phyloP scores from a whole-genome alignment of 148 eudicot genomes.

The Tetragonia tetragonoides region DNA sequence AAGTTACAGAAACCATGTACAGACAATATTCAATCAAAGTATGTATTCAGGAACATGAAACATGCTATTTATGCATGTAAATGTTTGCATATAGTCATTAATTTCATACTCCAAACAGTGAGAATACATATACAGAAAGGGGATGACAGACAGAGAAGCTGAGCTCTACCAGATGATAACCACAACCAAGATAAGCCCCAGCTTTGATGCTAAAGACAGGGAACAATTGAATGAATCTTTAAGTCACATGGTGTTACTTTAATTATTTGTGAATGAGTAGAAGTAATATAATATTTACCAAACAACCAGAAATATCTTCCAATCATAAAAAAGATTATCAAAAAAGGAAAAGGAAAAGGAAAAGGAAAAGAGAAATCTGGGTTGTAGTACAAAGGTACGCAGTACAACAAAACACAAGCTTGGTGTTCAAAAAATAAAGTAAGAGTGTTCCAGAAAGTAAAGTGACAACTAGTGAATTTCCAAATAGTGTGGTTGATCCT shows the following conservation, averaged over 20 bases:
- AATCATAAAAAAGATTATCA: too few species aligned
- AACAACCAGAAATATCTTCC: too few species aligned
- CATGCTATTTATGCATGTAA: too few species aligned
- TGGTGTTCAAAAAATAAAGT: background rate
- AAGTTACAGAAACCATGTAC: too few species aligned
- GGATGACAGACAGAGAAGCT: background rate
- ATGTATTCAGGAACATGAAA: too few species aligned
- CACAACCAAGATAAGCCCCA: background rate
- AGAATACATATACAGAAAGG: background rate
- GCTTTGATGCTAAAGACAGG: background rate
- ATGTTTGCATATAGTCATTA: too few species aligned
- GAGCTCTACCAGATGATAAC: background rate
- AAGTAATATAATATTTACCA: too few species aligned
- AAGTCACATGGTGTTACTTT: background rate
- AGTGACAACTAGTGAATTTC: background rate
- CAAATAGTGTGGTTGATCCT: slow-evolving; percentile 5
- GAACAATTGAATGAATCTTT: background rate
- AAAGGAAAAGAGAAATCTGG: background rate
- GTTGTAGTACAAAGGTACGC: background rate
- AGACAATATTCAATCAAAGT: too few species aligned
- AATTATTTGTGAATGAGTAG: too few species aligned
- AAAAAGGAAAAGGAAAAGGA: background rate
- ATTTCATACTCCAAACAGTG: background rate
- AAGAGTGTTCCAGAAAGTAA: background rate
- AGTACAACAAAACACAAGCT: background rate